Base-by-base conservation (phyloP, 495 filamentous ascomycete genomes). In the Delitschia confertaspora region DNA sequence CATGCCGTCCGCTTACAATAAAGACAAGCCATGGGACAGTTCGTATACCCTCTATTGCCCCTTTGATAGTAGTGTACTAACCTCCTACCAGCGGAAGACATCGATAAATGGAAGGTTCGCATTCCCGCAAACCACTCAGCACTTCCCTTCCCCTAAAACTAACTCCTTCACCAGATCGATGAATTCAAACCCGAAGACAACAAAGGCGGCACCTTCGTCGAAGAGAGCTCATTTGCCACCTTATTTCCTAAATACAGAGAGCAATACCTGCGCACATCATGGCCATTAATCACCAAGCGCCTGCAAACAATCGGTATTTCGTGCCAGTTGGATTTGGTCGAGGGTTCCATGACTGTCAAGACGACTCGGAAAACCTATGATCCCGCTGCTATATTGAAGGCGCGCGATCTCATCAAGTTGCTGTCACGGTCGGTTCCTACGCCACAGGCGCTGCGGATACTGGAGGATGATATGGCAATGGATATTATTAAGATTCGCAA, bases 21-120 rank as follows among this genome's bases (percentile, higher is more conserved):
- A 75, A 45, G 87, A 95, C 4, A 98, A 98, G 62, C 85, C 91
- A 25, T 96, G 89, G 91, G 89, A 98, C 62, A 95, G n/a, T n/a
- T n/a, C n/a, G n/a, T n/a, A n/a, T n/a, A n/a, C n/a, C n/a, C n/a
- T n/a, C n/a, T n/a, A n/a, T n/a, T n/a, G n/a, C n/a, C n/a, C n/a
- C n/a, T n/a, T n/a, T n/a, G n/a, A n/a, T n/a, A n/a, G n/a, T n/a
- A n/a, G n/a, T n/a, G n/a, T n/a, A n/a, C n/a, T n/a, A n/a, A n/a
- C n/a, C n/a, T n/a, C n/a, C n/a, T n/a, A n/a, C n/a, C n/a, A n/a
- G n/a, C 87, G 35, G 87, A 91, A 45, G 91, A 95, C 56, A 87
- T 95, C 51, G 89, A 98, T 62, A 94, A 94, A 61, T 98, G 89
- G 89, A 91, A 88, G 75, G 75, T 85, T n/a, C n/a, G n/a, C n/a